Evolutionary conservation across 352 stramenopile species (phyloP).

Genomic region (Phytophthora kernoviae): DNA sequence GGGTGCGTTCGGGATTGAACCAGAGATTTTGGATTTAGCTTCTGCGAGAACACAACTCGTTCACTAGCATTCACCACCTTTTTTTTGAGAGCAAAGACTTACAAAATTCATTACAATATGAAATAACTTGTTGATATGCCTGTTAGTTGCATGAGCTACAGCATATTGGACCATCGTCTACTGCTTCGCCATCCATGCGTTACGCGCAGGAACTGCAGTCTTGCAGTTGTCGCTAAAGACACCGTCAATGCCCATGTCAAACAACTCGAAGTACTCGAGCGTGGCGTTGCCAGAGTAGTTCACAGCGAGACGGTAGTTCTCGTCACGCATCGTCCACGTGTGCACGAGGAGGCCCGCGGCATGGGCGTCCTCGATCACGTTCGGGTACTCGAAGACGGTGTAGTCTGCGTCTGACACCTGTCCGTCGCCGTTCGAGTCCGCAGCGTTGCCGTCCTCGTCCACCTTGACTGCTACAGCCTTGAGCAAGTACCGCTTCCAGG

Average conservation of each 20-base stretch:
- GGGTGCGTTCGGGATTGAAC: not conserved
- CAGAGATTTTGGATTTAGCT: constrained; percentile 10
- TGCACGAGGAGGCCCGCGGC: constrained; percentile 55
- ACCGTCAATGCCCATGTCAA: constrained; percentile 65
- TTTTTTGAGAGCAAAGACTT: too few relatives aligned
- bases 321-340: constrained; percentile 72
- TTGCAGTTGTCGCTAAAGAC: constrained; percentile 69
- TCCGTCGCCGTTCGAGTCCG: constrained; percentile 72
- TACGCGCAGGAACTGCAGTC: constrained; percentile 46
- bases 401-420: constrained; percentile 69
- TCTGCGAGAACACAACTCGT: not conserved
- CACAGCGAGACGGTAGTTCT: constrained; percentile 56
- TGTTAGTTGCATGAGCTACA: too few relatives aligned
- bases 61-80: too few relatives aligned
- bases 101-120: too few relatives aligned
- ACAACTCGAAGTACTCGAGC: constrained; percentile 68
- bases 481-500: constrained; percentile 85
- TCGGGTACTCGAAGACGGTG: constrained; percentile 41
- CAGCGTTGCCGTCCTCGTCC: constrained; percentile 40
- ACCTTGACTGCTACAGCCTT: constrained; percentile 51
- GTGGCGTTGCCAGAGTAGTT: constrained; percentile 56
- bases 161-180: too few relatives aligned
- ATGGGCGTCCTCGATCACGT: constrained; percentile 59
- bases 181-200: constrained; percentile 41
- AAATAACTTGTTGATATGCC: too few relatives aligned